Percentiles rank a stretch among this genome's conserved stretches.
Evolutionary conservation across 345 rosid species (phyloP).

Genomic region (sweet orange (Citrus sinensis)): DVS_A1.0 CM039168.1:2494001-2494500

Average conservation of each 20-base stretch:
- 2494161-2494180: slow-evolving; percentile 18
- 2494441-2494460: not conserved
- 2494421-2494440: slow-evolving; percentile 14
- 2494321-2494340: slow-evolving; percentile 27
- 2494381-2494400: slow-evolving; percentile 34
- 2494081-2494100: not conserved
- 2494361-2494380: not conserved
- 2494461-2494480: not conserved
- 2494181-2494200: not conserved
- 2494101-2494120: not conserved
- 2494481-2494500: not conserved
- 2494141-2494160: slow-evolving; percentile 18
- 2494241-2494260: slow-evolving; percentile 22
- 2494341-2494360: not conserved
- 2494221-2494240: slow-evolving; percentile 34
- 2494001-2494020: not conserved
- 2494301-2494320: slow-evolving; percentile 23
- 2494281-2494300: slow-evolving; percentile 9
- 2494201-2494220: slow-evolving; percentile 24
- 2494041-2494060: slow-evolving; percentile 2
- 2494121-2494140: slow-evolving; percentile 27
- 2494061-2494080: slow-evolving; percentile 18
- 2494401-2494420: slow-evolving; percentile 15
- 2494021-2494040: slow-evolving; percentile 22
- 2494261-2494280: slow-evolving; percentile 12